A percentile compares a stretch with the other conserved stretches of the same genome.
These are phyloP conservation scores for Alternaria solani DNA, from an alignment of 2,329 filamentous ascomycete genomes.

Conservation along the genomic window DNA sequence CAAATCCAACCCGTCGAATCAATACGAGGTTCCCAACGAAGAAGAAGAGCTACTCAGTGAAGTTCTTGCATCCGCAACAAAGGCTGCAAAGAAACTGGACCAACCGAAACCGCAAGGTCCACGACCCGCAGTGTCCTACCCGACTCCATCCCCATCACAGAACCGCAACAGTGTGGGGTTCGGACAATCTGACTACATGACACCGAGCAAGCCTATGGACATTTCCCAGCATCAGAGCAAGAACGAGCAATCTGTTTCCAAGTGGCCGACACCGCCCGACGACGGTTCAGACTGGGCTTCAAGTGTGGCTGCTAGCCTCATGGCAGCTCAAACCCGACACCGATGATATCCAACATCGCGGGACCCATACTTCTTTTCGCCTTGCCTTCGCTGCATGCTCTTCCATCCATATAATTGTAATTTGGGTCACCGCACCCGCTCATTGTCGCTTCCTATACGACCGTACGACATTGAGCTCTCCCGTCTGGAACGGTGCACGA, in stretches of 20 bases:
- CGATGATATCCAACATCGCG: conserved; percentile 35
- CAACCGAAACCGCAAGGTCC: conserved; percentile 54
- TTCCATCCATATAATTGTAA: conserved; percentile 45
- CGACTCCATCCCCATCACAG: conserved; percentile 81
- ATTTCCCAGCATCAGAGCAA: conserved; percentile 59
- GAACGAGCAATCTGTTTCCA: conserved; percentile 62
- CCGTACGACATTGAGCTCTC: conserved; percentile 43
- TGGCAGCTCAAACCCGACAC: conserved; percentile 49
- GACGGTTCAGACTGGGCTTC: conserved; percentile 86
- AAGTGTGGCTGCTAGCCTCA: conserved; percentile 77
- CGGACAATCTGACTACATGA: conserved; percentile 66
- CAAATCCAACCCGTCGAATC: conserved; percentile 76
- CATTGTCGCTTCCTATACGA: conserved; percentile 45
- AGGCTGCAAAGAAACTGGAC: conserved; percentile 76
- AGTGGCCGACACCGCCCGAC: conserved; percentile 95
- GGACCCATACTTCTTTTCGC: conserved; percentile 23
- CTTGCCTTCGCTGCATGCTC: conserved; percentile 38
- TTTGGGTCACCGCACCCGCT: conserved; percentile 38
- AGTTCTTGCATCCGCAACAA: conserved; percentile 78
- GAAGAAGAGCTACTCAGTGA: conserved; percentile 96
- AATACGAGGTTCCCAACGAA: conserved; percentile 94
- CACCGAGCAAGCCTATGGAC: conserved; percentile 75
- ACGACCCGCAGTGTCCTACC: conserved; percentile 68
- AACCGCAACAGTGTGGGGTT: conserved; percentile 81
- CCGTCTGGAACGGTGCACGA: conserved; percentile 51